Percentiles rank a stretch among this genome's conserved stretches.
Evolutionary conservation across 306 rosid species (phyloP).

Genomic region (Boehmeria nivea): DNA sequence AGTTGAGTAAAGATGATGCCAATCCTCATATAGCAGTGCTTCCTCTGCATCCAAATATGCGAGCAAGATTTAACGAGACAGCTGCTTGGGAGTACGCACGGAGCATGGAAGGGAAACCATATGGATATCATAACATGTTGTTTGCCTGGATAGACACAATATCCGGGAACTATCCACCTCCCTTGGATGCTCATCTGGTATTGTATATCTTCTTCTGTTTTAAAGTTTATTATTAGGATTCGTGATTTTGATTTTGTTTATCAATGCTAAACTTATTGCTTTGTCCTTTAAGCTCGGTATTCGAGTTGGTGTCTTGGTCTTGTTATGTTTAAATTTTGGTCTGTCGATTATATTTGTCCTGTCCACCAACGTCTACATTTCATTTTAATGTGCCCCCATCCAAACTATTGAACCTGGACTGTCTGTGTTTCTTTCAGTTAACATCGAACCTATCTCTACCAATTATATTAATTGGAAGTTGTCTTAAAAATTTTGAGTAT

Average conservation of each 20-base stretch:
- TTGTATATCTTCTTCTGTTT: conserved; percentile 4
- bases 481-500: not conserved
- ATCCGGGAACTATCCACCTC: conserved; percentile 80
- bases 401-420: too few relatives aligned
- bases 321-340: not conserved
- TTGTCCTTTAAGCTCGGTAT: not conserved
- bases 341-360: not conserved
- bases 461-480: not conserved
- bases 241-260: conserved; percentile 4
- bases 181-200: conserved; percentile 95
- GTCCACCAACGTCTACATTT: too few relatives aligned
- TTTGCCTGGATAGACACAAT: conserved; percentile 97
- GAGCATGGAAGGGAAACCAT: conserved; percentile 81
- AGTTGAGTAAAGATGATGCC: conserved; percentile 69
- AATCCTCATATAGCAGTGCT: conserved; percentile 94
- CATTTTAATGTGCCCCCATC: too few relatives aligned
- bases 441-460: too few relatives aligned
- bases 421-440: not conserved
- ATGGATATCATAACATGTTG: conserved; percentile 95
- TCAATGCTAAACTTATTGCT: not conserved
- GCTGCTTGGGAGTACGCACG: conserved; percentile 96
- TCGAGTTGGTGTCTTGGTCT: conserved; percentile 7
- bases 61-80: conserved; percentile 82
- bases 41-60: conserved; percentile 76
- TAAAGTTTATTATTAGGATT: conserved; percentile 5